These are phyloP conservation scores for Fusarium proliferatum DNA, from an alignment of 2,329 filamentous ascomycete genomes.

Conservation along the genomic window DNA sequence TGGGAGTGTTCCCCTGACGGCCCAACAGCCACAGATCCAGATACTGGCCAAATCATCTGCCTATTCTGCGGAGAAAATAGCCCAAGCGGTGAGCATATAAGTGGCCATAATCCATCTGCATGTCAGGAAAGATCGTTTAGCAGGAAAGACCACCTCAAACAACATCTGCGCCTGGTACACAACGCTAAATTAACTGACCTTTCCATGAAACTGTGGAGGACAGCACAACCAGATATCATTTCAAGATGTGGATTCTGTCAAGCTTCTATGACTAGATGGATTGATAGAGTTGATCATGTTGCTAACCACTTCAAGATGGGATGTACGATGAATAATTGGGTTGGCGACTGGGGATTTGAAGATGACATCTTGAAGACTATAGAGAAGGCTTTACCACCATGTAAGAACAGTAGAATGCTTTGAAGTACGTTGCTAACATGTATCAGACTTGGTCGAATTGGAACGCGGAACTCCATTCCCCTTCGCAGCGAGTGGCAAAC, in stretches of 20 bases:
- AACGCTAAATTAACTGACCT: conserved; percentile 50
- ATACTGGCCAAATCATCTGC: conserved; percentile 43
- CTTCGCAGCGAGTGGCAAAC: conserved; percentile 25
- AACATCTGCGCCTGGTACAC: conserved; percentile 56
- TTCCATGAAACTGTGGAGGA: conserved; percentile 50
- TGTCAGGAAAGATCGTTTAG: conserved; percentile 63
- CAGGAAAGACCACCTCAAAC: conserved; percentile 57
- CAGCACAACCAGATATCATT: conserved; percentile 48
- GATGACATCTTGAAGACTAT: conserved; percentile 49
- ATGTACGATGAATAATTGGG: conserved; percentile 55
- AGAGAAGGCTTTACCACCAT: conserved; percentile 56
- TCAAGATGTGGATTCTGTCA: conserved; percentile 57
- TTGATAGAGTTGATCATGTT: conserved; percentile 50
- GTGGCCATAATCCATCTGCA: conserved; percentile 51
- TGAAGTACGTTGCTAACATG: not conserved
- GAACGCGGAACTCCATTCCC: conserved; percentile 36
- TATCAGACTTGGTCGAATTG: conserved; percentile 33
- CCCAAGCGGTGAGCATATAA: conserved; percentile 48
- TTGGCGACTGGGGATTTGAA: conserved; percentile 58
- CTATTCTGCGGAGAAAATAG: conserved; percentile 51
- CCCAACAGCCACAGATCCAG: conserved; percentile 50
- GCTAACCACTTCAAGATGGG: conserved; percentile 56
- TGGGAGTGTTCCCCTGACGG: conserved; percentile 57
- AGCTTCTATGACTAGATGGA: conserved; percentile 51
- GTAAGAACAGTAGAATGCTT: conserved; percentile 29